Evolutionary conservation across 2,329 filamentous ascomycete genomes (phyloP).

Genomic region (Cladosporium velox): DNA sequence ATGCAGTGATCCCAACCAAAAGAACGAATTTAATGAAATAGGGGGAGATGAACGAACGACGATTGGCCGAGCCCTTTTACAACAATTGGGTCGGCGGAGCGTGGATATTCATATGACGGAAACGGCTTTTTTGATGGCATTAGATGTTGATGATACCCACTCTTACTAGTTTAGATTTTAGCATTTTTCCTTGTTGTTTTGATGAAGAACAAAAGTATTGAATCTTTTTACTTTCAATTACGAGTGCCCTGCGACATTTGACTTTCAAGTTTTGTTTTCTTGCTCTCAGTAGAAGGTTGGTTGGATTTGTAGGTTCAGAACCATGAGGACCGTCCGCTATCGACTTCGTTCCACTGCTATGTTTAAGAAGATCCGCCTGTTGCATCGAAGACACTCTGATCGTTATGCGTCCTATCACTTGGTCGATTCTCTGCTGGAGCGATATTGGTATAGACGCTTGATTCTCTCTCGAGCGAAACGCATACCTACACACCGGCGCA

Average conservation of each 20-base stretch:
- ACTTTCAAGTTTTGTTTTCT: no score
- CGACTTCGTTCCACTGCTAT: no score
- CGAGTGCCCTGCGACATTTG: neutral
- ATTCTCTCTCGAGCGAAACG: no score
- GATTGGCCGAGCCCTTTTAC: neutral
- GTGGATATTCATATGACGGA: conserved; percentile 18
- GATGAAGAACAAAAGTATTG: neutral
- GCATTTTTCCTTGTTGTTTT: neutral
- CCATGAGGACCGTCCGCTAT: no score
- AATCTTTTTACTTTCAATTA: neutral
- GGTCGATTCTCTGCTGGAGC: no score
- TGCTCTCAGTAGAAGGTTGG: no score
- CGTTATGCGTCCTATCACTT: no score
- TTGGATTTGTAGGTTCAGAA: no score
- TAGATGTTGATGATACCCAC: conserved; percentile 22
- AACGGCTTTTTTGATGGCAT: conserved; percentile 20
- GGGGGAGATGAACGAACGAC: neutral
- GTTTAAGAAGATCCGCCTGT: no score
- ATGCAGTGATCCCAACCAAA: neutral
- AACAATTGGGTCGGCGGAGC: conserved; percentile 6
- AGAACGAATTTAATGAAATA: conserved; percentile 9
- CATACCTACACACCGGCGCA: no score
- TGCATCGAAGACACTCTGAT: no score
- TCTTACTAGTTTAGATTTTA: neutral
- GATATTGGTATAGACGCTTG: no score